Percentiles rank a stretch among this genome's conserved stretches.
Evolutionary conservation across 768 basidiomycete species (phyloP).

Genomic region (Dioszegia crocea): DNA sequence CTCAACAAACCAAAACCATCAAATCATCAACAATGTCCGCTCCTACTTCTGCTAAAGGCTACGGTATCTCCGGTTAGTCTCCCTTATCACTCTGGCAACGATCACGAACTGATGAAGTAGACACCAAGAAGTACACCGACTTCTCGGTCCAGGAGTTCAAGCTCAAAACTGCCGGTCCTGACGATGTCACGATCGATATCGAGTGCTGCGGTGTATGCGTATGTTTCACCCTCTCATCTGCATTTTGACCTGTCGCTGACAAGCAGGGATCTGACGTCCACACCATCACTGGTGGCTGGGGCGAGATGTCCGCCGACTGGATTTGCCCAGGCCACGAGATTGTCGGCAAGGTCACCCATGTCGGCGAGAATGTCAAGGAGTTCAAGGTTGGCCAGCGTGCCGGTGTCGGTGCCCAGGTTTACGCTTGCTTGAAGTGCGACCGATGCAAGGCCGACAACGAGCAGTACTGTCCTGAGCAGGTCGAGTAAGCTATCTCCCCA

Average conservation of each 20-base stretch:
- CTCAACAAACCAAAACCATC: not conserved
- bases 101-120: slow-evolving; percentile 7
- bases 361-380: slow-evolving; percentile 58
- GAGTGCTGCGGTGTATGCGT: slow-evolving; percentile 54
- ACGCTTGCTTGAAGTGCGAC: slow-evolving; percentile 56
- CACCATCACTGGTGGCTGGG: slow-evolving; percentile 55
- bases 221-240: not conserved
- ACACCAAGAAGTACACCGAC: slow-evolving; percentile 42
- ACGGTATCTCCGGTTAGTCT: slow-evolving; percentile 35
- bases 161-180: slow-evolving; percentile 34
- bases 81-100: not conserved
- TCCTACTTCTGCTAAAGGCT: slow-evolving; percentile 28
- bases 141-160: slow-evolving; percentile 41
- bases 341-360: slow-evolving; percentile 56
- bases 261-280: slow-evolving; percentile 53
- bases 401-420: slow-evolving; percentile 58
- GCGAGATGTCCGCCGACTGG: slow-evolving; percentile 20
- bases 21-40: slow-evolving; percentile 13
- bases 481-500: slow-evolving; percentile 30
- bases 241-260: not conserved
- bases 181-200: slow-evolving; percentile 45
- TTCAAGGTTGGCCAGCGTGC: slow-evolving; percentile 61
- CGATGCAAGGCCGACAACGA: slow-evolving; percentile 35
- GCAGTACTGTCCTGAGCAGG: slow-evolving; percentile 57
- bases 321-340: slow-evolving; percentile 56